Evolutionary conservation across 768 basidiomycete species (phyloP).

Genomic region (Rhodosporidiobolus sp.): DNA sequence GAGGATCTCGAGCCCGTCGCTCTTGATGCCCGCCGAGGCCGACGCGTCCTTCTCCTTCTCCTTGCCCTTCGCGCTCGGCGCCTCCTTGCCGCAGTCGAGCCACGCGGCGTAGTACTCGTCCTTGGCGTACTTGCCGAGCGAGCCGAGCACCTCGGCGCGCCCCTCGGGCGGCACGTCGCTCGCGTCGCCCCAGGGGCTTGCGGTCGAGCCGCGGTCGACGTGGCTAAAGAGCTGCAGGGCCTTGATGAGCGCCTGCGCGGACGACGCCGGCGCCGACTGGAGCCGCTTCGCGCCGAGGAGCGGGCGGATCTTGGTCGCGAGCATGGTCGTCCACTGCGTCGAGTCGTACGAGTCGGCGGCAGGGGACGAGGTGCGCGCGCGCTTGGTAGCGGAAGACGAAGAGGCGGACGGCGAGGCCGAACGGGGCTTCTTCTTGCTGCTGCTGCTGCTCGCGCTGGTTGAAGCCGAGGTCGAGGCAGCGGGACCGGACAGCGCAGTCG

Average conservation of each 20-base stretch:
- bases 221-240: conserved; percentile 8
- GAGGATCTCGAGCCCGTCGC: conserved; percentile 13
- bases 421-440: not conserved
- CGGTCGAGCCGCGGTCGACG: not conserved
- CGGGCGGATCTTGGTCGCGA: conserved; percentile 1
- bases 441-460: not conserved
- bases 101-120: conserved; percentile 26
- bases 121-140: not conserved
- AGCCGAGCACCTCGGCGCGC: conserved; percentile 11
- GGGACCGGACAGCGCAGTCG: not conserved
- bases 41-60: not conserved
- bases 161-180: conserved; percentile 34
- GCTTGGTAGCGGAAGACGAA: not conserved
- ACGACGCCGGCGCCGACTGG: not conserved
- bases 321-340: not conserved
- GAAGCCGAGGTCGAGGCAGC: not conserved
- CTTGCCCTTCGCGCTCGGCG: not conserved
- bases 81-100: not conserved
- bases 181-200: conserved; percentile 21
- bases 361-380: conserved; percentile 1
- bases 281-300: not conserved
- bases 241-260: conserved; percentile 19
- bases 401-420: not conserved
- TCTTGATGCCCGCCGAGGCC: not conserved
- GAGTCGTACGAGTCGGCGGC: not conserved